These are phyloP conservation scores for Malus hybrid DNA, from an alignment of 331 rosid species.

Conservation along the genomic window DNA sequence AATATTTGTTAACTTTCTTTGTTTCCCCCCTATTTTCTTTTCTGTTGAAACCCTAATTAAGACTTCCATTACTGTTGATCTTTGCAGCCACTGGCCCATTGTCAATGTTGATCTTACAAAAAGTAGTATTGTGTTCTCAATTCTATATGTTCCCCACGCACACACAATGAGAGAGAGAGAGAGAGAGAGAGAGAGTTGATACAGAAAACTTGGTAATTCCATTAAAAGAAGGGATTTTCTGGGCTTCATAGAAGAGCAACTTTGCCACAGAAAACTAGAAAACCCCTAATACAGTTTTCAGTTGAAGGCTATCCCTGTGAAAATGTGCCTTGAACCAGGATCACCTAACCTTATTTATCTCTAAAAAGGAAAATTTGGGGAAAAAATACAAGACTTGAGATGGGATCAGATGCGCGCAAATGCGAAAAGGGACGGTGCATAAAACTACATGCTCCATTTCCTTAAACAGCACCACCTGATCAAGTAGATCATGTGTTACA, in stretches of 20 bases:
- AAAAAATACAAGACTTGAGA: slow-evolving; percentile 5
- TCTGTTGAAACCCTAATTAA: too few relatives aligned
- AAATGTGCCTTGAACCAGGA: slow-evolving; percentile 31
- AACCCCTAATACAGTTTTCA: slow-evolving; percentile 15
- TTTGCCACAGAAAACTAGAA: slow-evolving; percentile 24
- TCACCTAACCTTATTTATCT: slow-evolving; percentile 21
- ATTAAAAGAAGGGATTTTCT: slow-evolving; percentile 28
- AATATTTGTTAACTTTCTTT: too few relatives aligned
- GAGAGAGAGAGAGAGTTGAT: slow-evolving; percentile 13
- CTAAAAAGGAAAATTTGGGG: slow-evolving; percentile 10
- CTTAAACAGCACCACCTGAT: slow-evolving; percentile 43
- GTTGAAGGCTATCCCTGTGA: slow-evolving; percentile 20
- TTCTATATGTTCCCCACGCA: slow-evolving; percentile 28
- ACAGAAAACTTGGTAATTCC: slow-evolving; percentile 13
- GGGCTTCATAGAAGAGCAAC: slow-evolving; percentile 28
- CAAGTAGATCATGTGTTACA: slow-evolving; percentile 19
- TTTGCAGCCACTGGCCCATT: slow-evolving; percentile 10
- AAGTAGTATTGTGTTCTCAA: slow-evolving; percentile 16
- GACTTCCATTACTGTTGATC: neutral
- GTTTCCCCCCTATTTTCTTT: too few relatives aligned
- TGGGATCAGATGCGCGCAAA: slow-evolving; percentile 2
- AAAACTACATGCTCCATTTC: slow-evolving; percentile 11
- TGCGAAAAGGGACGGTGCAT: slow-evolving; percentile 9
- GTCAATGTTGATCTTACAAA: slow-evolving; percentile 5
- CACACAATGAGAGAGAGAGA: neutral